Conservation (phyloP, 1,139 yeast species). For the Diutina scorzettiae region DNA sequence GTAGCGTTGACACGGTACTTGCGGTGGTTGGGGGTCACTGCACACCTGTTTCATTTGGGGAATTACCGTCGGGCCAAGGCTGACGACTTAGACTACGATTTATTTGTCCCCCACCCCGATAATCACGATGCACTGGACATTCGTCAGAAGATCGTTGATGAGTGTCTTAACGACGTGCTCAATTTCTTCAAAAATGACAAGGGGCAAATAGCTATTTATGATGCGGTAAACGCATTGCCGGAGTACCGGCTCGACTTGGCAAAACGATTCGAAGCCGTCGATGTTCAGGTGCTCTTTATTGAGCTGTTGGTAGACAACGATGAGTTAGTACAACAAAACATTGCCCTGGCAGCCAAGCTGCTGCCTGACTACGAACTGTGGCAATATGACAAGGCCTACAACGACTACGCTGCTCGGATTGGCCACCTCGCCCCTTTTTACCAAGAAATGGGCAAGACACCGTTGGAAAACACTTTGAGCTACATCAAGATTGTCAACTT, state of each 20-base stretch:
- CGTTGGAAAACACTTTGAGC: conserved; percentile 40
- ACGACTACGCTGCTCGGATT: conserved; percentile 46
- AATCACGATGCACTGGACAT: conserved; percentile 41
- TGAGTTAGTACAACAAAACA: conserved; percentile 57
- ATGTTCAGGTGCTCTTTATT: conserved; percentile 72
- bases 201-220: conserved; percentile 94
- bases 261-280: conserved; percentile 38
- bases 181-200: conserved; percentile 59
- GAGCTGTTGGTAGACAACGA: conserved; percentile 79
- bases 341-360: conserved; percentile 66
- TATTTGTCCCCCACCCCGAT: conserved; percentile 54
- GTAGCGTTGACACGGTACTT: conserved; percentile 85
- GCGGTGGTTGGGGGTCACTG: conserved; percentile 90
- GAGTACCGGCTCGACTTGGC: conserved; percentile 52
- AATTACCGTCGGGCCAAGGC: conserved; percentile 69
- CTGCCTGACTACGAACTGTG: conserved; percentile 82
- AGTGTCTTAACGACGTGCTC: conserved; percentile 59
- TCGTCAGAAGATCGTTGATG: conserved; percentile 47
- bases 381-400: conserved; percentile 51
- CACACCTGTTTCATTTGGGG: conserved; percentile 86
- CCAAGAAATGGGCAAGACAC: conserved; percentile 36
- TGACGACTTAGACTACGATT: conserved; percentile 51
- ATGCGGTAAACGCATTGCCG: conserved; percentile 81
- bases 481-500: conserved; percentile 81
- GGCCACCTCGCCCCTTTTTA: conserved; percentile 39